These are phyloP conservation scores for Talaromyces trachyspermus DNA, from an alignment of 495 filamentous ascomycete species.

Conservation along the genomic window DNA sequence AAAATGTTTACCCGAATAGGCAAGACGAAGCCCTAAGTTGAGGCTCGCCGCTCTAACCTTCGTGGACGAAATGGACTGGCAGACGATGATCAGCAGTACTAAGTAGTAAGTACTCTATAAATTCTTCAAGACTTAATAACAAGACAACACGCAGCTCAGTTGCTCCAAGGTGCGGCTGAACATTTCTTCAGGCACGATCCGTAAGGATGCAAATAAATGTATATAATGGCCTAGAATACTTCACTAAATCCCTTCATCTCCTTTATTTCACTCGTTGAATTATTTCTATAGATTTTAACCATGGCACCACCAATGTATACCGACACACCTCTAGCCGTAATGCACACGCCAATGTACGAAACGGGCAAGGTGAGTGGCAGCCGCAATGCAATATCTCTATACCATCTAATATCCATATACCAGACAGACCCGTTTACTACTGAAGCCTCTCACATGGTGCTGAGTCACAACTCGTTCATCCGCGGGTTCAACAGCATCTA, in stretches of 20 bases:
- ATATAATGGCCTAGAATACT: not conserved
- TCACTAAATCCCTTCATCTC: not conserved
- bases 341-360: not conserved
- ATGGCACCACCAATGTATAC: not conserved
- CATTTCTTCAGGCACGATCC: not conserved
- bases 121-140: not conserved
- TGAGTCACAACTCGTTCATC: slow-evolving; percentile 19
- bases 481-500: slow-evolving; percentile 24
- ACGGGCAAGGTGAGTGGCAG: not conserved
- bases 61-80: too few relatives aligned
- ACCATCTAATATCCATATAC: not conserved
- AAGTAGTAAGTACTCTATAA: too few relatives aligned
- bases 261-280: not conserved
- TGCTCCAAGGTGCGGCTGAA: too few relatives aligned
- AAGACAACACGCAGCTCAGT: not conserved
- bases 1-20: not conserved
- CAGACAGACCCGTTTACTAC: not conserved
- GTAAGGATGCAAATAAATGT: too few relatives aligned
- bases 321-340: not conserved
- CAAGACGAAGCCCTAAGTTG: not conserved
- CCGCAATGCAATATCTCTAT: not conserved
- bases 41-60: not conserved
- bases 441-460: not conserved
- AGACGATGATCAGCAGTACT: too few relatives aligned
- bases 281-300: not conserved